These are phyloP conservation scores for Quercus phellos DNA, from an alignment of 331 rosid species.

Conservation along the genomic window DNA sequence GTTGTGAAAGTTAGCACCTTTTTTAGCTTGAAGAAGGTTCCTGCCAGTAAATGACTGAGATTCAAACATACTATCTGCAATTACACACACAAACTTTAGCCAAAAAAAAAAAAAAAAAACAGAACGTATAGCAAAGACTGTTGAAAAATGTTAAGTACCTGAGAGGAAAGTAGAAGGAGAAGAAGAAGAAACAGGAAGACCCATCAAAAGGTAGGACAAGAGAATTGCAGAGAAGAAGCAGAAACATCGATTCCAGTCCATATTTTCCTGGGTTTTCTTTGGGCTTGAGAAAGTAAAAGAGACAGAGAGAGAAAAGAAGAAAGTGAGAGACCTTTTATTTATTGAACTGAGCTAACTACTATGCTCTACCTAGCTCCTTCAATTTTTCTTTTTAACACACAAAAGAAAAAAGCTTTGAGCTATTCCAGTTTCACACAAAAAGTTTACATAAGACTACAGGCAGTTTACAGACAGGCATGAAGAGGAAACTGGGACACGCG, in stretches of 20 bases:
- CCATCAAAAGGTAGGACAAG: conserved; percentile 20
- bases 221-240: conserved; percentile 32
- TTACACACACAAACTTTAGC: background rate
- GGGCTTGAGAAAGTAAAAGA: background rate
- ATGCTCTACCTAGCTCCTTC: too few relatives aligned
- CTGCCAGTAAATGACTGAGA: conserved; percentile 46
- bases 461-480: background rate
- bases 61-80: conserved; percentile 49
- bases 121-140: background rate
- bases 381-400: too few relatives aligned
- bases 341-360: too few relatives aligned
- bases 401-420: too few relatives aligned
- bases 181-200: conserved; percentile 39
- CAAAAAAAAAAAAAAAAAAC: background rate
- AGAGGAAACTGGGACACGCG: background rate
- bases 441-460: background rate
- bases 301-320: too few relatives aligned
- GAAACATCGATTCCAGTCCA: conserved; percentile 36
- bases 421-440: too few relatives aligned
- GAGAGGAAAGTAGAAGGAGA: conserved; percentile 41
- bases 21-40: conserved; percentile 79
- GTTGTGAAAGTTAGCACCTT: conserved; percentile 38
- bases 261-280: background rate
- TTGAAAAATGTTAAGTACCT: conserved; percentile 20
- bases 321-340: too few relatives aligned